Percentiles rank a stretch among this genome's conserved stretches.
Conservation (phyloP, 148 eudicot species). For the Nepenthes gracilis region DNA sequence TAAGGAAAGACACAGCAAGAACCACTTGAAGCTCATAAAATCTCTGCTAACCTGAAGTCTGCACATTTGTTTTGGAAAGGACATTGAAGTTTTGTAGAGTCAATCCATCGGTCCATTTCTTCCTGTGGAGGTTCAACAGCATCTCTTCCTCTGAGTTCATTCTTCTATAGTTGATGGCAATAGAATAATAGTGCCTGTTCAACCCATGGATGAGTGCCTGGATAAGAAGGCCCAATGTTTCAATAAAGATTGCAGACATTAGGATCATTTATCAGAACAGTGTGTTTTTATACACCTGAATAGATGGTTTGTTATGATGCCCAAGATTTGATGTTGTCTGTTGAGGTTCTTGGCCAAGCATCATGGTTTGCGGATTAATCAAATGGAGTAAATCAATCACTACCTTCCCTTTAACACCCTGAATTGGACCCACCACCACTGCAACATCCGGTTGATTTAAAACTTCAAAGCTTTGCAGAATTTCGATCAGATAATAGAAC, state of each 20-base stretch:
- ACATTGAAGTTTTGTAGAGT: conserved; percentile 75
- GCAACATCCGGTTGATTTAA: conserved; percentile 91
- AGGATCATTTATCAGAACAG: not conserved
- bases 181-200: conserved; percentile 91
- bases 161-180: conserved; percentile 91
- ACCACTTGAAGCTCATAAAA: too few relatives aligned
- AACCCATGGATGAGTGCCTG: conserved; percentile 96
- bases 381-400: conserved; percentile 92
- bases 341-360: conserved; percentile 98
- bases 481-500: conserved; percentile 8
- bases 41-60: conserved; percentile 58
- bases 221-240: conserved; percentile 1
- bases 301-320: conserved; percentile 92
- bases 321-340: conserved; percentile 96
- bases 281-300: conserved; percentile 42
- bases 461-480: conserved; percentile 89
- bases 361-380: conserved; percentile 96
- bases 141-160: conserved; percentile 96
- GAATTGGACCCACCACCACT: conserved; percentile 95
- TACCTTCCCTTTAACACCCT: conserved; percentile 96
- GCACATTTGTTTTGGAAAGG: conserved; percentile 93
- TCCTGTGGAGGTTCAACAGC: conserved; percentile 91
- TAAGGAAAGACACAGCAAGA: too few relatives aligned
- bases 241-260: not conserved
- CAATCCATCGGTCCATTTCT: conserved; percentile 97